These are phyloP conservation scores for Halteria grandinella DNA, from an alignment of 73 alveolate genomes.

Conservation along the genomic window DNA sequence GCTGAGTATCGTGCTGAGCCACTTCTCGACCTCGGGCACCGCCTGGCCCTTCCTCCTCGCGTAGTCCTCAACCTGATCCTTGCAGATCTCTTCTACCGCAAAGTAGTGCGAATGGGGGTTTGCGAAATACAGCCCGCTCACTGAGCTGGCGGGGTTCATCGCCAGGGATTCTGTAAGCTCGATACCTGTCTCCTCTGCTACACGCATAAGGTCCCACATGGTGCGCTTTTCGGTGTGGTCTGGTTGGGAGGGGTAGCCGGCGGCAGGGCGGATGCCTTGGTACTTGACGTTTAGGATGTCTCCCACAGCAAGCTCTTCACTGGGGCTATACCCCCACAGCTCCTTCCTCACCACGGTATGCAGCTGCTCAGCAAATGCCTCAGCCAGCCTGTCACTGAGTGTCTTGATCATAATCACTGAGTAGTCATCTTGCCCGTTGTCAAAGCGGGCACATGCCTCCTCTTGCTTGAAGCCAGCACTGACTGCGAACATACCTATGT, in stretches of 20 bases:
- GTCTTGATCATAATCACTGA: slow-evolving; percentile 80
- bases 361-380: slow-evolving; percentile 89
- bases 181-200: slow-evolving; percentile 63
- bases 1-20: slow-evolving; percentile 48
- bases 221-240: slow-evolving; percentile 88
- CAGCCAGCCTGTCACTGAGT: slow-evolving; percentile 89
- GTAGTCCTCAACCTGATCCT: slow-evolving; percentile 74
- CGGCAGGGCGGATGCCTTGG: slow-evolving; percentile 92
- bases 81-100: slow-evolving; percentile 77
- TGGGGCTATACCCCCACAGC: slow-evolving; percentile 78
- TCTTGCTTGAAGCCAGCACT: slow-evolving; percentile 86
- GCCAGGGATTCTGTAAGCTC: slow-evolving; percentile 75
- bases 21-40: slow-evolving; percentile 53
- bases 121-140: slow-evolving; percentile 71
- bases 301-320: slow-evolving; percentile 65
- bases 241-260: slow-evolving; percentile 93
- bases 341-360: slow-evolving; percentile 81
- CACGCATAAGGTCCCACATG: slow-evolving; percentile 69
- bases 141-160: slow-evolving; percentile 83
- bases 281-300: slow-evolving; percentile 83
- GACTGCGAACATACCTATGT: slow-evolving; percentile 87
- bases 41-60: slow-evolving; percentile 68
- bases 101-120: slow-evolving; percentile 74
- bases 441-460: slow-evolving; percentile 70
- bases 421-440: slow-evolving; percentile 78